Percentiles rank a stretch among this genome's conserved stretches.
phyloP scores from a whole-genome alignment of 306 rosid genomes.

The Dryas octopetala region DNA sequence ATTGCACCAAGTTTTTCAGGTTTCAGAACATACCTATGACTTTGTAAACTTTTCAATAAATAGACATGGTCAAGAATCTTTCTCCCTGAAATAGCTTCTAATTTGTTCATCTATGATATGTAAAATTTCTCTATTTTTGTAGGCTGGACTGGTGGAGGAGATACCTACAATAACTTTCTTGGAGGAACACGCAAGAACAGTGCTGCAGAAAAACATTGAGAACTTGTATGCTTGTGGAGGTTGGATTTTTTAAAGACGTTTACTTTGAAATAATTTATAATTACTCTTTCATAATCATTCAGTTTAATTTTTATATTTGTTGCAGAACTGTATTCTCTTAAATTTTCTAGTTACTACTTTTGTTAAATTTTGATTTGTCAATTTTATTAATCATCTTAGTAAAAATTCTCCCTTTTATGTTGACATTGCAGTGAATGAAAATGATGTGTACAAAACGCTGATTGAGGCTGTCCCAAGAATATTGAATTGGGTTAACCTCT shows the following conservation, averaged over 20 bases:
- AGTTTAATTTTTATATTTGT: slow-evolving; percentile 3
- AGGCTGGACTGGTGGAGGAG: slow-evolving; percentile 80
- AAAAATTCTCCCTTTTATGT: slow-evolving; percentile 20
- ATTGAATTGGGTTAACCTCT: slow-evolving; percentile 63
- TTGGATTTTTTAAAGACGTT: slow-evolving; percentile 19
- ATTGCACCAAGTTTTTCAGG: slow-evolving; percentile 94
- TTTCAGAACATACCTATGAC: slow-evolving; percentile 30
- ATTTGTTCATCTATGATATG: background rate
- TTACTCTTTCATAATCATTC: background rate
- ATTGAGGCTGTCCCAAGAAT: slow-evolving; percentile 72
- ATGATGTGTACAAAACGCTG: slow-evolving; percentile 58
- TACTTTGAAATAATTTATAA: slow-evolving; percentile 5
- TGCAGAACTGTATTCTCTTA: background rate
- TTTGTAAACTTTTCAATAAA: slow-evolving; percentile 4
- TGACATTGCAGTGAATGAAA: slow-evolving; percentile 59
- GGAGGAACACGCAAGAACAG: slow-evolving; percentile 61
- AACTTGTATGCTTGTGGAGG: slow-evolving; percentile 93
- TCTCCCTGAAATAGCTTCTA: background rate
- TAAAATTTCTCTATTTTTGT: slow-evolving; percentile 21
- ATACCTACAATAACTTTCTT: slow-evolving; percentile 55
- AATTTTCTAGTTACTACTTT: background rate
- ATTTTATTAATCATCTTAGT: slow-evolving; percentile 16
- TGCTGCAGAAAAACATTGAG: slow-evolving; percentile 66
- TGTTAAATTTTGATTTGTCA: slow-evolving; percentile 10
- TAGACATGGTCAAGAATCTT: background rate